phyloP scores from a whole-genome alignment of 148 eudicot species.

The Silene latifolia region DNA sequence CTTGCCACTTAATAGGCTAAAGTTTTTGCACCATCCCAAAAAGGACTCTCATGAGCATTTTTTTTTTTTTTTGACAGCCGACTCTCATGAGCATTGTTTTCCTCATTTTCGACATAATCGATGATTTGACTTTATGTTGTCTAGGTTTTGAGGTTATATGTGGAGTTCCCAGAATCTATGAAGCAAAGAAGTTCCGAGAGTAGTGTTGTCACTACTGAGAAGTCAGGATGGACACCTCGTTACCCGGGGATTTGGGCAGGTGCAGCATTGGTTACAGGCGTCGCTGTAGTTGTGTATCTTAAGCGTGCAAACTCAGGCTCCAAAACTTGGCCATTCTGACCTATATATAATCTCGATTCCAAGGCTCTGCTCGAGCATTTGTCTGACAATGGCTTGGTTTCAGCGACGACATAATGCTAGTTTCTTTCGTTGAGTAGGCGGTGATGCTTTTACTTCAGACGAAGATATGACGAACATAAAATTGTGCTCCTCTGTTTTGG shows the following conservation, averaged over 20 bases:
- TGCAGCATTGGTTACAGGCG: slow-evolving; percentile 53
- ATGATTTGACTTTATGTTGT: not conserved
- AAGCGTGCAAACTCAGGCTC: slow-evolving; percentile 36
- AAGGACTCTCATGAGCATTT: not conserved
- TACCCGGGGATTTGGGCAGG: slow-evolving; percentile 64
- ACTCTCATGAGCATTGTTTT: not conserved
- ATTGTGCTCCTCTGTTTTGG: not conserved
- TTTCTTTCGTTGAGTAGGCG: slow-evolving; percentile 1
- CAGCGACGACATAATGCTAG: slow-evolving; percentile 14
- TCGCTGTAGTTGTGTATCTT: slow-evolving; percentile 59
- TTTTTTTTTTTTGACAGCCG: too few species aligned
- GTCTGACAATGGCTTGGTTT: slow-evolving; percentile 6
- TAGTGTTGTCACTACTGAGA: slow-evolving; percentile 23
- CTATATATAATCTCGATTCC: not conserved
- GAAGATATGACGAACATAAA: slow-evolving; percentile 5
- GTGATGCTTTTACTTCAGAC: slow-evolving; percentile 1
- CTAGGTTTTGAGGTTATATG: slow-evolving; percentile 73
- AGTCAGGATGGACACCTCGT: slow-evolving; percentile 37
- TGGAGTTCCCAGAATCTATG: slow-evolving; percentile 53
- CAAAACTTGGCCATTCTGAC: slow-evolving; percentile 17
- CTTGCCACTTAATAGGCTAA: too few species aligned
- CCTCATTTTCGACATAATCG: not conserved
- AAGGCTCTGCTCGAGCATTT: slow-evolving; percentile 16
- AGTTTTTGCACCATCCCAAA: not conserved
- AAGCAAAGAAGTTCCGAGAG: slow-evolving; percentile 26